Conservation (phyloP, 2,329 filamentous ascomycete genomes). For the Calonectria pteridis region DNA sequence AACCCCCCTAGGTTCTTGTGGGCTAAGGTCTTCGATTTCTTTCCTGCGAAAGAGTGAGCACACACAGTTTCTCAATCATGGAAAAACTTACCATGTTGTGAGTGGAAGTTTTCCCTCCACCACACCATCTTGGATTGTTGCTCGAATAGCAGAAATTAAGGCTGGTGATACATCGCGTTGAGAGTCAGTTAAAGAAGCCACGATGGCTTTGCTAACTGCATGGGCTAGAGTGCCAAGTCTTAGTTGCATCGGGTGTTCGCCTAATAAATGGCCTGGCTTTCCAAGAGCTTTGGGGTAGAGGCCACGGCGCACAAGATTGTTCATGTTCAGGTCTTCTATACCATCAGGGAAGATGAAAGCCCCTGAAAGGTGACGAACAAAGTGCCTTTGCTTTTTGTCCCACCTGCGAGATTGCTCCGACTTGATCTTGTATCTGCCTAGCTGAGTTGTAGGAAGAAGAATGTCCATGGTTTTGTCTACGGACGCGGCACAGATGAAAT, state of each 20-base stretch:
- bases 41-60: slow-evolving; percentile 40
- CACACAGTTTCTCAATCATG: neutral
- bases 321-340: slow-evolving; percentile 44
- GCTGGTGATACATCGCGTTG: slow-evolving; percentile 43
- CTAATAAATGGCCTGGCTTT: slow-evolving; percentile 4
- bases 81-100: slow-evolving; percentile 48
- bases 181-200: slow-evolving; percentile 22
- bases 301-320: slow-evolving; percentile 32
- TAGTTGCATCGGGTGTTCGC: slow-evolving; percentile 36
- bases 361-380: slow-evolving; percentile 45
- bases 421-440: slow-evolving; percentile 40
- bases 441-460: slow-evolving; percentile 43
- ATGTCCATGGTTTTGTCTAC: slow-evolving; percentile 42
- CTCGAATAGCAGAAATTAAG: slow-evolving; percentile 44
- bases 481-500: slow-evolving; percentile 51
- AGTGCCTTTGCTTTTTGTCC: slow-evolving; percentile 45
- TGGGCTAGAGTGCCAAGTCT: slow-evolving; percentile 42
- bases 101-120: slow-evolving; percentile 45
- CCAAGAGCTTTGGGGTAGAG: neutral
- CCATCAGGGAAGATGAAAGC: slow-evolving; percentile 55
- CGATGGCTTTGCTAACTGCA: slow-evolving; percentile 36
- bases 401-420: slow-evolving; percentile 42
- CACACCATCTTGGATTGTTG: slow-evolving; percentile 42
- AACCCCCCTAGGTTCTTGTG: neutral
- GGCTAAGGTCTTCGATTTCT: slow-evolving; percentile 39